Base-by-base conservation (phyloP, 768 basidiomycete species). In the Hebeloma cylindrosporum region DNA sequence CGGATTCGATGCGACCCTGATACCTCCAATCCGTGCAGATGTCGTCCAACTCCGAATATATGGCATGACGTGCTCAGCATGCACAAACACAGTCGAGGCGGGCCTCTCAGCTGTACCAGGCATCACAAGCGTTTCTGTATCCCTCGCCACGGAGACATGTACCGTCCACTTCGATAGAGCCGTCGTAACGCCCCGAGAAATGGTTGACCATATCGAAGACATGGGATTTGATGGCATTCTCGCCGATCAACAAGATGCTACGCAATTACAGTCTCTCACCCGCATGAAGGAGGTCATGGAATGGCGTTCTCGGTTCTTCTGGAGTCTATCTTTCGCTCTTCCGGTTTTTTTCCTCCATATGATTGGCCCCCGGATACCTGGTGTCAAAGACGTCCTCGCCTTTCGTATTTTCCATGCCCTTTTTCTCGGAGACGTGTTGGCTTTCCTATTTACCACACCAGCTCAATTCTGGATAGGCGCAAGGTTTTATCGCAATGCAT, bases 291-390 rank as follows among this genome's bases (percentile, higher is more conserved):
- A 98, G 64, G 85, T 97, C 30, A 75, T 87, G 52, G 87, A 94
- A 59, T 99, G 96, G 96, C 73, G 80, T 32, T 65, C 66, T 14
- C 83, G 92, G 17, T 84, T 98, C 69, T 60, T 80, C 26, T 83
- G 82, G 74, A 80, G 84, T 60, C 51, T 85, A 21, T 56, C 69
- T 7, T 95, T 99, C 59, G 93, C 93, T 39, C 50, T 94, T 0
- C 96, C 96, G n/a, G 93, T 94, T 29, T 97, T 98, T 69, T 80
- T 96, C 63, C 69, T 98, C 42, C 75, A 78, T 48, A 98, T 98
- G 94, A 61, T 97, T 40, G 78, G 80, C 23, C 83, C 82, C 3
- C 82, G 73, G 54, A 74, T 93, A 34, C 71, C 77, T 25, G 77
- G 79, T 48, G 61, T 93, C 44, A 75, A 65, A 25, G 62, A 72